Base-by-base conservation (phyloP, 176 grass and related monocot genomes). In the Chloris gayana region DNA sequence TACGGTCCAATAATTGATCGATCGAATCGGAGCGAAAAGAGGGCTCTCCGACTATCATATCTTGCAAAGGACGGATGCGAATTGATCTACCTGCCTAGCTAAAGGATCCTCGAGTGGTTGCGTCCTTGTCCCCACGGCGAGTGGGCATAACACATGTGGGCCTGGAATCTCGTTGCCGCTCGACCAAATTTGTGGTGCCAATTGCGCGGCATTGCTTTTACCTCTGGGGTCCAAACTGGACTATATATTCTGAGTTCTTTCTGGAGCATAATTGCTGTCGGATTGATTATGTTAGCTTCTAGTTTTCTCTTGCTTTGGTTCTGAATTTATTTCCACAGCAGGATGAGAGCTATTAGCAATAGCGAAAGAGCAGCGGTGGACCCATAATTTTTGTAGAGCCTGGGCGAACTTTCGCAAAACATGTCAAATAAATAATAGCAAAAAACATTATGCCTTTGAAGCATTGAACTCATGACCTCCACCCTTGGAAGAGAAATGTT, bases 91-190 rank as follows among this genome's bases (percentile, higher is more conserved):
- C 30, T 74, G 7, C 26, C 59, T 64, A 65, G 14, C 33, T 37
- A 51, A 56, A 56, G 34, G 57, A 54, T 34, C 27, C 50, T 9
- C 27, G 38, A 44, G 24, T 41, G 67, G 51, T 50, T 51, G 60
- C 44, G 73, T 82, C 69, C 30, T 22, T 73, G 69, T 82, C 69
- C 71, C 57, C 80, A 39, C 31, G n/a, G 70, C 58, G 64, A 74
- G 80, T 83, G 70, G 70, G 70, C 69, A 66, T 74, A 31, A 67
- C 80, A 67, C 80, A 66, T 83, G 70, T 54, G 45, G 60, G 60
- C 70, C 30, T 74, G 21, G 80, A 83, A 83, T 83, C 31, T 74
- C 5, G 56, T 24, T 25, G 53, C 14, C 18, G 1, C 30, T 64
- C n/a, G 9, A 74, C 80, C 22, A 38, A 64, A 27, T 64, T 22